A percentile compares a stretch with the other conserved stretches of the same genome.
phyloP scores from a whole-genome alignment of 192 early-diverging fungal genomes.

The Rhizophagus prolifer region DNA sequence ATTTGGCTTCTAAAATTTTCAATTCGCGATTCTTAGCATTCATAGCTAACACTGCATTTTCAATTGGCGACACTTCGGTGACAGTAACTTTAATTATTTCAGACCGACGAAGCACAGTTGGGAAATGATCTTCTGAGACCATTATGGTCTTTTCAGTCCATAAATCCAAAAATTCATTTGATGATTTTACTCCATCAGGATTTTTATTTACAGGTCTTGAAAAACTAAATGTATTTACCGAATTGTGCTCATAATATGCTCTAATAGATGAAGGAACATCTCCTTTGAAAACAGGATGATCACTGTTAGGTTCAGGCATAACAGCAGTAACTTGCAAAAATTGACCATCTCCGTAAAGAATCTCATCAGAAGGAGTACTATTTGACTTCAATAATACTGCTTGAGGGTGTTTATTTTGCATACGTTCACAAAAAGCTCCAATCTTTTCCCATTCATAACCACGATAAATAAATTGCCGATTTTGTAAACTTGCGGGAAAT shows the following conservation, averaged over 20 bases:
- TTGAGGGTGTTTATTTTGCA: conserved; percentile 65
- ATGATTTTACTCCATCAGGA: conserved; percentile 43
- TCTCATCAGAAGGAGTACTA: conserved; percentile 44
- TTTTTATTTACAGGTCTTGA: conserved; percentile 60
- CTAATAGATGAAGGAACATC: conserved; percentile 49
- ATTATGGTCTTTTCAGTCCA: conserved; percentile 77
- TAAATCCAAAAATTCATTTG: conserved; percentile 68
- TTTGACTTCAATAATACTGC: conserved; percentile 51
- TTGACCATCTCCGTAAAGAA: conserved; percentile 51
- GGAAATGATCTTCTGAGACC: conserved; percentile 65
- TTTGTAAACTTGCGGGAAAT: conserved; percentile 52
- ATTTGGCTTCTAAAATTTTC: conserved; percentile 51
- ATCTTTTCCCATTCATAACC: conserved; percentile 76
- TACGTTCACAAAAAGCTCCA: conserved; percentile 65
- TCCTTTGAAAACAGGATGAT: conserved; percentile 35
- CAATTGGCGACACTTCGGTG: conserved; percentile 68
- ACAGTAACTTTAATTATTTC: conserved; percentile 53
- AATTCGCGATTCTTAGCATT: conserved; percentile 68
- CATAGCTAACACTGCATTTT: conserved; percentile 74
- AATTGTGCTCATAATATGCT: conserved; percentile 66
- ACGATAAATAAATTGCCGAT: conserved; percentile 70
- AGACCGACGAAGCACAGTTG: conserved; percentile 57
- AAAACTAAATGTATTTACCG: conserved; percentile 64
- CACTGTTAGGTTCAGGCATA: conserved; percentile 54
- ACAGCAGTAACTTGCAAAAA: conserved; percentile 72